Evolutionary conservation across 345 rosid species (phyloP), one percentile per base, ranked within the genome.

Genomic region (Eucalyptus victrix): DNA sequence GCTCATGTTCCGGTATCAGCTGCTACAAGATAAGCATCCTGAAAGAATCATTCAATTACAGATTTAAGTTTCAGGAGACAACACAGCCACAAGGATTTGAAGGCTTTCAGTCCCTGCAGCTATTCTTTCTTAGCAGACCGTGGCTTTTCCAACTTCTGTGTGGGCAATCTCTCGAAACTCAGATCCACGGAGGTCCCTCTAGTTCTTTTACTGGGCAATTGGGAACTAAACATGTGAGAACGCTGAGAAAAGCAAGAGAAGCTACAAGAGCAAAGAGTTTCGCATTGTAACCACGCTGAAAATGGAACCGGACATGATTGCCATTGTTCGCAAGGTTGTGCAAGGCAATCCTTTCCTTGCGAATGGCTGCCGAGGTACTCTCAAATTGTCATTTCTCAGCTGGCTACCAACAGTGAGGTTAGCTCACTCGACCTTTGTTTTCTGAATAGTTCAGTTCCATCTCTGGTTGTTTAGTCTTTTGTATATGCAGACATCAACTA

Each of bases 121-220:
- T 89, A 86, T 80, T 86, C 91, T 30, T 90, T 81, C 56, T 54
- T 89, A 30, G 91, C 49, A n/a, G 91, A 86, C 16, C 50, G 44
- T 24, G 89, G 69, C 32, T 32, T 58, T 28, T 51, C 9, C 86
- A 50, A 50, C 49, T 88, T 76, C 50, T 9, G 7, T 21, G 44
- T 9, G 23, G 24, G 8, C 80, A 40, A 34, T 69, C 44, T 76
- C 47, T 37, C 13, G 83, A 44, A 37, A 76, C 47, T 37, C 14
- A 19, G 80, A 69, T 34, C 4, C 11, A 8, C 1, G 4, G 34
- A 8, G 30, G 80, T 89, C 45, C 92, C 92, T 15, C 23, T 88
- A 47, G 89, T 89, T 28, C 89, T 53, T 93, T 47, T 89, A 90
- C 88, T 91, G 93, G 94, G 23, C 89, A 4, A 32, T 88, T 28